A percentile compares a stretch with the other conserved stretches of the same genome.
Conservation (phyloP, 2,329 filamentous ascomycete genomes). For the Sporothrix phasma region DNA sequence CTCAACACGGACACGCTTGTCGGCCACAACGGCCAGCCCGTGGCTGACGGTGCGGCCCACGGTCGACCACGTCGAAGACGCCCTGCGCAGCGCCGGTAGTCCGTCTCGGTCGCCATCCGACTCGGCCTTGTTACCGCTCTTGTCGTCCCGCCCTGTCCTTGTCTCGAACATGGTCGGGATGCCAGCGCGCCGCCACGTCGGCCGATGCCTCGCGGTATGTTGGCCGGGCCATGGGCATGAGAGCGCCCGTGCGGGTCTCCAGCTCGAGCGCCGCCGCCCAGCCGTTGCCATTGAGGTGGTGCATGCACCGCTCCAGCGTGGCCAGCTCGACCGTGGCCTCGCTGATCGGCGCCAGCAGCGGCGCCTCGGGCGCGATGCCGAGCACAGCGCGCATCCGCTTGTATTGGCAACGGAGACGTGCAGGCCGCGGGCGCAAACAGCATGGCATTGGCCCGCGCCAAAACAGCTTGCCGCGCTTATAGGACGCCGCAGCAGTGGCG, state of each 20-base stretch:
- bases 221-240: conserved; percentile 9
- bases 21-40: conserved; percentile 22
- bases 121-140: background rate
- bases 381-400: conserved; percentile 21
- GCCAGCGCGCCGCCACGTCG: background rate
- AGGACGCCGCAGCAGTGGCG: conserved; percentile 22
- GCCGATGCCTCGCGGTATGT: background rate
- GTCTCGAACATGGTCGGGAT: background rate
- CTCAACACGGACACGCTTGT: conserved; percentile 22
- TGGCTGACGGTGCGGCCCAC: background rate
- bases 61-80: background rate
- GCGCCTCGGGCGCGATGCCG: conserved; percentile 20
- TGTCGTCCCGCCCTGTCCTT: background rate
- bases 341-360: conserved; percentile 20
- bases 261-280: conserved; percentile 18
- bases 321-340: conserved; percentile 21
- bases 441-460: conserved; percentile 24
- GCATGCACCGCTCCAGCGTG: conserved; percentile 20
- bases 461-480: conserved; percentile 23
- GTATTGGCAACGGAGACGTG: conserved; percentile 23
- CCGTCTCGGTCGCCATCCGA: background rate
- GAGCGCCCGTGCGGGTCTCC: background rate
- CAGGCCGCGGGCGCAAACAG: conserved; percentile 27
- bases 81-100: background rate
- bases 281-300: conserved; percentile 13